Conservation (phyloP, 23 red algal genomes). For the Gracilaria gracilis region DNA sequence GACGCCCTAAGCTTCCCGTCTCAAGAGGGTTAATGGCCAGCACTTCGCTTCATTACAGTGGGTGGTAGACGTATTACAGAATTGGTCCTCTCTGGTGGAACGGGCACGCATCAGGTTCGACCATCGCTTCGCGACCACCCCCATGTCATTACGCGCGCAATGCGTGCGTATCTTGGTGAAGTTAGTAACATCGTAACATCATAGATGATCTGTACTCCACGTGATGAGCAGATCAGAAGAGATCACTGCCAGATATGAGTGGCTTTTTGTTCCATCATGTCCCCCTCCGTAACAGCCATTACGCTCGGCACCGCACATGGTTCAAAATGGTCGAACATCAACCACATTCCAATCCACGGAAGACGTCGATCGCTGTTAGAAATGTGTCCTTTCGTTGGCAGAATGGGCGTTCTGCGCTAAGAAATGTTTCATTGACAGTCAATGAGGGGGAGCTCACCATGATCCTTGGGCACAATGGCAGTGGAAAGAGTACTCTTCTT, state of each 20-base stretch:
- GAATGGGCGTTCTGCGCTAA: constrained; percentile 48
- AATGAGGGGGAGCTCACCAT: constrained; percentile 65
- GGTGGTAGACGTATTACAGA: too few relatives aligned
- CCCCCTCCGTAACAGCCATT: neutral
- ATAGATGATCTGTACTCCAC: neutral
- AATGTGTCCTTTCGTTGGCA: constrained; percentile 65
- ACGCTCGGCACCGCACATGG: neutral
- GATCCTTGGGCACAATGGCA: constrained; percentile 72
- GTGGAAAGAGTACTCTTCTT: constrained; percentile 83
- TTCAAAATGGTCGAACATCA: neutral
- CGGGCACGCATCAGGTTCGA: too few relatives aligned
- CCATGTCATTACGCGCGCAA: too few relatives aligned
- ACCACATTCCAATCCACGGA: neutral
- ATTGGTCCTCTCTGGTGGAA: too few relatives aligned
- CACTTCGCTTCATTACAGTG: too few relatives aligned
- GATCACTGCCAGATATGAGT: neutral
- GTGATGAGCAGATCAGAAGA: neutral
- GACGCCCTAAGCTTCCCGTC: too few relatives aligned
- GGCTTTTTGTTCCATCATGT: neutral
- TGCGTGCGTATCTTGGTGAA: too few relatives aligned
- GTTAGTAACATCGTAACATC: too few relatives aligned
- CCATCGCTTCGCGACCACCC: too few relatives aligned
- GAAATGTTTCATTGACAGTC: constrained; percentile 49
- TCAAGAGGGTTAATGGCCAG: too few relatives aligned
- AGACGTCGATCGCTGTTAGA: constrained; percentile 28